These are phyloP conservation scores for Physaria fendleri DNA, from an alignment of 345 rosid species.

Conservation along the genomic window DNA sequence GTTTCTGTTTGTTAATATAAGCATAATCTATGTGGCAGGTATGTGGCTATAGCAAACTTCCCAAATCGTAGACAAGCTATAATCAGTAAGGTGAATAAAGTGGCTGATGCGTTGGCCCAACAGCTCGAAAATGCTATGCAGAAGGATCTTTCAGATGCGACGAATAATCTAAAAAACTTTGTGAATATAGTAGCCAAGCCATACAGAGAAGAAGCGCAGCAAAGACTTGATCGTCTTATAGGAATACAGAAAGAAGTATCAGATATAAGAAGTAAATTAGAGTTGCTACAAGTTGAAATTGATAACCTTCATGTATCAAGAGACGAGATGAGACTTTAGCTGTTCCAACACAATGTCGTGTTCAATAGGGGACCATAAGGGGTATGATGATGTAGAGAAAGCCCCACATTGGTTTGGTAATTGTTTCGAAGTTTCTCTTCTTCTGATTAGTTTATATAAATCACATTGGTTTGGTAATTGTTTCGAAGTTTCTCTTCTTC, in stretches of 20 bases:
- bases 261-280: constrained; percentile 38
- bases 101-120: constrained; percentile 54
- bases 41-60: constrained; percentile 66
- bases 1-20: constrained; percentile 2
- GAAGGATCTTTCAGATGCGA: constrained; percentile 59
- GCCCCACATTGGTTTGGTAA: too few species aligned
- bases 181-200: constrained; percentile 60
- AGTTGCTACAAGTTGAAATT: constrained; percentile 55
- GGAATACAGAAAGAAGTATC: constrained; percentile 50
- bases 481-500: too few species aligned
- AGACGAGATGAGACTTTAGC: constrained; percentile 27
- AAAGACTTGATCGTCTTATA: constrained; percentile 48
- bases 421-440: too few species aligned
- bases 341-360: constrained; percentile 8
- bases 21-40: constrained; percentile 39
- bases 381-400: too few species aligned
- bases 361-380: too few species aligned
- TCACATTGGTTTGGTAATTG: too few species aligned
- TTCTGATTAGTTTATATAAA: too few species aligned
- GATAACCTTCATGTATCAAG: constrained; percentile 67
- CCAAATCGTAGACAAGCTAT: constrained; percentile 60
- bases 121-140: constrained; percentile 90
- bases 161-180: constrained; percentile 44
- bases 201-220: constrained; percentile 66
- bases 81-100: constrained; percentile 54